Evolutionary conservation across 495 filamentous ascomycete genomes (phyloP).

Genomic region (Baudoinia panamericana): DNA sequence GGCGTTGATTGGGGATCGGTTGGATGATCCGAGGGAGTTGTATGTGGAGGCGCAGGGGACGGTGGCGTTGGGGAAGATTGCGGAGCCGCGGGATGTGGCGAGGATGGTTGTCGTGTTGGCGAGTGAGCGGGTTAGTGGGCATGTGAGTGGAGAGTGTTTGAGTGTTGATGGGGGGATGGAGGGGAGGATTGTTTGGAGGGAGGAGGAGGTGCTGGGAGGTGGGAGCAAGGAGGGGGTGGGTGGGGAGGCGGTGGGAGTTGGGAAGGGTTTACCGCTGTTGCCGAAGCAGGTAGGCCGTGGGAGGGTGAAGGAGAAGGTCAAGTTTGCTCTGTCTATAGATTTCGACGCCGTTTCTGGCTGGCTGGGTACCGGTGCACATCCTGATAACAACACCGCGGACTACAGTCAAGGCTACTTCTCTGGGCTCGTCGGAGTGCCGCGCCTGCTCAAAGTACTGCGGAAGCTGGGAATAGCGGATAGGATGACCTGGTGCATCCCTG

Average conservation of each 20-base stretch:
- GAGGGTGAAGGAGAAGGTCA: constrained; percentile 36
- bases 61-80: constrained; percentile 35
- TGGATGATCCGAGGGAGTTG: constrained; percentile 36
- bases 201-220: constrained; percentile 30
- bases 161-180: constrained; percentile 42
- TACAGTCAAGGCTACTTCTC: constrained; percentile 48
- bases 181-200: constrained; percentile 36
- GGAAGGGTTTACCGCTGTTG: too few relatives aligned
- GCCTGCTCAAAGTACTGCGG: constrained; percentile 44
- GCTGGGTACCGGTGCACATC: constrained; percentile 41
- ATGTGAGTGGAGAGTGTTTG: constrained; percentile 42
- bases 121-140: constrained; percentile 39
- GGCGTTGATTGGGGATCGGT: constrained; percentile 33
- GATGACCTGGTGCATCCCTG: constrained; percentile 52
- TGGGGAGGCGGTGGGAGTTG: too few relatives aligned
- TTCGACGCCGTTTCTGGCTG: constrained; percentile 49
- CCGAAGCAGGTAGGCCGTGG: too few relatives aligned
- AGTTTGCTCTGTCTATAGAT: constrained; percentile 43
- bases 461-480: constrained; percentile 40
- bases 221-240: too few relatives aligned
- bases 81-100: constrained; percentile 39
- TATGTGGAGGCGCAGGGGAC: constrained; percentile 37
- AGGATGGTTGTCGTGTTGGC: constrained; percentile 41
- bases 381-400: constrained; percentile 43
- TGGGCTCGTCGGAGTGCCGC: constrained; percentile 45